These are phyloP conservation scores for Papiliotrema flavescens DNA, from an alignment of 1,284 basidiomycete genomes.

Conservation along the genomic window DNA sequence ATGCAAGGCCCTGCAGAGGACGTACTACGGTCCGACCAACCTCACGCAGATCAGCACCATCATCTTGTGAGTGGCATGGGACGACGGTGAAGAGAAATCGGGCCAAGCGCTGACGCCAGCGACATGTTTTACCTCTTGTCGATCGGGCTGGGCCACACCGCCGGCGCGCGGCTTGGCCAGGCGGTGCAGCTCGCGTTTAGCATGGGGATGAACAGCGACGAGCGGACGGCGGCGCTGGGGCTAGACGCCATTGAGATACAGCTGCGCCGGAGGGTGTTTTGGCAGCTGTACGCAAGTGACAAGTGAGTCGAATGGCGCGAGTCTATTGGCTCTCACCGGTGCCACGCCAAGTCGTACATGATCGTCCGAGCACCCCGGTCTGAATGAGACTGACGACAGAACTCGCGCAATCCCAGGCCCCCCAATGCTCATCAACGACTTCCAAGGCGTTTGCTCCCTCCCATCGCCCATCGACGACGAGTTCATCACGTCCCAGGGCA, in stretches of 20 bases:
- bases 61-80: conserved; percentile 41
- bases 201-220: conserved; percentile 44
- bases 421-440: conserved; percentile 48
- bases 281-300: conserved; percentile 46
- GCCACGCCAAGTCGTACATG: too few relatives aligned
- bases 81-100: too few relatives aligned
- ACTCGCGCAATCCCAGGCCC: conserved; percentile 45
- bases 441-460: conserved; percentile 43
- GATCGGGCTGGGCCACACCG: conserved; percentile 41
- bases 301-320: too few relatives aligned
- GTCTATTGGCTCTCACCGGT: too few relatives aligned
- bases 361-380: too few relatives aligned
- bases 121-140: conserved; percentile 48
- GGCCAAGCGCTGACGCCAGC: conserved; percentile 13
- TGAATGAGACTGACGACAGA: conserved; percentile 18
- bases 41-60: conserved; percentile 45
- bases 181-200: conserved; percentile 45
- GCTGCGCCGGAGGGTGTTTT: conserved; percentile 44
- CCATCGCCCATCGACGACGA: conserved; percentile 47
- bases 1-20: conserved; percentile 40
- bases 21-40: conserved; percentile 41
- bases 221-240: conserved; percentile 34
- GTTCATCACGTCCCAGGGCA: conserved; percentile 47
- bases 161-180: conserved; percentile 42
- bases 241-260: conserved; percentile 45